Evolutionary conservation across 169 alveolate species (phyloP).

Genomic region (Toxoplasma gondii): DNA sequence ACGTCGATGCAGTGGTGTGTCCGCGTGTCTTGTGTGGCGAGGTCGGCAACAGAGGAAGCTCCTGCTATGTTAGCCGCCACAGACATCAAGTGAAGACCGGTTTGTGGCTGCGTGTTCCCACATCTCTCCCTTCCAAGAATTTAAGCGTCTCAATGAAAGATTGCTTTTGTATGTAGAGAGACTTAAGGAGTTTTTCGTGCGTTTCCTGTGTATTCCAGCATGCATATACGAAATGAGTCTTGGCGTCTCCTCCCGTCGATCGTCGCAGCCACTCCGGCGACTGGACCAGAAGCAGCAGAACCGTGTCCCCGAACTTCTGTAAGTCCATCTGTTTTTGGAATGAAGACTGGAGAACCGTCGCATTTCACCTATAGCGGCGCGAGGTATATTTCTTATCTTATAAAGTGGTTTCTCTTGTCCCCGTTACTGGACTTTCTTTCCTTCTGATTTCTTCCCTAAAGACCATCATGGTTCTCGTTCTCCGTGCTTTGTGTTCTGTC

Average conservation of each 20-base stretch:
- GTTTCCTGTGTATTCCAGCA: not conserved
- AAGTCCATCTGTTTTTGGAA: not conserved
- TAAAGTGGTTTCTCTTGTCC: no score
- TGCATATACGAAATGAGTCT: not conserved
- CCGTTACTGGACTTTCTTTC: no score
- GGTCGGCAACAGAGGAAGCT: not conserved
- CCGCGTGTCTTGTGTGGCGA: not conserved
- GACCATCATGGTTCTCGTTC: no score
- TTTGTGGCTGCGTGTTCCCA: not conserved
- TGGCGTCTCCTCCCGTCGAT: not conserved
- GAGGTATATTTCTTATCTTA: no score
- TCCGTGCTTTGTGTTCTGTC: no score
- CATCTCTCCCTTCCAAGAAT: not conserved
- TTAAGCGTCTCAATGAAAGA: no score
- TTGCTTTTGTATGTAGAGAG: no score
- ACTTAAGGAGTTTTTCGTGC: no score
- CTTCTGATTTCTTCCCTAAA: no score
- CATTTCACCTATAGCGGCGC: no score
- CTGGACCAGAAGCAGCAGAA: not conserved
- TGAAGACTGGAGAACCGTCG: no score
- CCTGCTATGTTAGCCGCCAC: not conserved
- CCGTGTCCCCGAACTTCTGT: not conserved
- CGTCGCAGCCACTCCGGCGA: not conserved
- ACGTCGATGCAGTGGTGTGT: not conserved
- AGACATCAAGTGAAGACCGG: not conserved